phyloP scores from a whole-genome alignment of 371 early-diverging fungal genomes.

The Mucor ambiguus region DNA sequence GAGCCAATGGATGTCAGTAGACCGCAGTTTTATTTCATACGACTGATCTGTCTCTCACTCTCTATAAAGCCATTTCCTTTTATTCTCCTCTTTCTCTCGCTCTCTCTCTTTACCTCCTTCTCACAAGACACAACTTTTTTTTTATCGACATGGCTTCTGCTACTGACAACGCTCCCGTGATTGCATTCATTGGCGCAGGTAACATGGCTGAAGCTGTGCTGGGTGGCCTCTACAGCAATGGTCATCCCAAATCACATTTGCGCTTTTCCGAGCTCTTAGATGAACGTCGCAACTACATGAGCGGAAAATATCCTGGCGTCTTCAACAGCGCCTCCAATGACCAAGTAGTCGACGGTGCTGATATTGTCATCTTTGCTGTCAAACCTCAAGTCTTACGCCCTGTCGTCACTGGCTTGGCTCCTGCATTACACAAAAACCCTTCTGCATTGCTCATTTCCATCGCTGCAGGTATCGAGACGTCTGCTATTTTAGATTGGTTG shows the following conservation, averaged over 20 bases:
- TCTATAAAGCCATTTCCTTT: background rate
- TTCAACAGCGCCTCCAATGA: slow-evolving; percentile 49
- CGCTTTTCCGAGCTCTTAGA: slow-evolving; percentile 82
- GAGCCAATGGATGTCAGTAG: slow-evolving; percentile 12
- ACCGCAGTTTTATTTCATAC: background rate
- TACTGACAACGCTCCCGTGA: slow-evolving; percentile 19
- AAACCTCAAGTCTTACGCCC: slow-evolving; percentile 77
- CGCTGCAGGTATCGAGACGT: slow-evolving; percentile 70
- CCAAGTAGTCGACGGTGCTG: slow-evolving; percentile 53
- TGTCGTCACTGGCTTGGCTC: slow-evolving; percentile 63
- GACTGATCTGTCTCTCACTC: background rate
- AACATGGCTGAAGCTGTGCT: slow-evolving; percentile 95
- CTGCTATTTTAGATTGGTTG: slow-evolving; percentile 76
- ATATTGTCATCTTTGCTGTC: slow-evolving; percentile 37
- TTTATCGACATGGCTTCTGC: background rate
- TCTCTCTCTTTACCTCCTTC: slow-evolving; percentile 1
- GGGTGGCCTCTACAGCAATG: slow-evolving; percentile 73
- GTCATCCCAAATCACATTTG: slow-evolving; percentile 70
- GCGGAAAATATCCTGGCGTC: slow-evolving; percentile 57
- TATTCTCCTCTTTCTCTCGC: background rate
- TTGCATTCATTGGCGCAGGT: slow-evolving; percentile 89
- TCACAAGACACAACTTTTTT: background rate
- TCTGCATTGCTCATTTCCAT: slow-evolving; percentile 41
- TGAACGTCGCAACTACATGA: slow-evolving; percentile 66
- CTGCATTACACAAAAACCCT: slow-evolving; percentile 35